phyloP scores from a whole-genome alignment of 192 early-diverging fungal species.

The Glomus cerebriforme region DNA sequence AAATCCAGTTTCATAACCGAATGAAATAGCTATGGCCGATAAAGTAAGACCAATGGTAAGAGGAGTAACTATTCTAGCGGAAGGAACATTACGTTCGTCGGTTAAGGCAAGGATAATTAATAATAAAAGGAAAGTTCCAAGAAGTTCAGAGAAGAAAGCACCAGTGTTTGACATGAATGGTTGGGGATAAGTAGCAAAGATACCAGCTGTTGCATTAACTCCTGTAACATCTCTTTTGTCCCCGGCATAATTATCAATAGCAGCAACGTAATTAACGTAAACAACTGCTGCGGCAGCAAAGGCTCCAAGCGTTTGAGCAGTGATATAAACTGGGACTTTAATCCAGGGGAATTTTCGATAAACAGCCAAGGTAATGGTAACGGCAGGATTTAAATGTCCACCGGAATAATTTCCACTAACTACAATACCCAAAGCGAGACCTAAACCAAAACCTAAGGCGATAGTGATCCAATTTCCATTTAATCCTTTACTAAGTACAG shows the following conservation, averaged over 20 bases:
- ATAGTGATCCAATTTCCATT: constrained; percentile 52
- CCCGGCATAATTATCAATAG: constrained; percentile 58
- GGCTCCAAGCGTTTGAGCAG: constrained; percentile 71
- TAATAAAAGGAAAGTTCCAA: constrained; percentile 69
- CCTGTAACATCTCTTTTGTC: constrained; percentile 50
- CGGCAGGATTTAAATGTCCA: constrained; percentile 78
- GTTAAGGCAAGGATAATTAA: constrained; percentile 64
- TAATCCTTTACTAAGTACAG: constrained; percentile 22
- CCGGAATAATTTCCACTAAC: constrained; percentile 68
- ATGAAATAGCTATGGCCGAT: constrained; percentile 61
- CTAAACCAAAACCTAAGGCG: constrained; percentile 65
- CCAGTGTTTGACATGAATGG: constrained; percentile 53
- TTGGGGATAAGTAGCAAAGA: constrained; percentile 68
- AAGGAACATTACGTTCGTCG: constrained; percentile 59
- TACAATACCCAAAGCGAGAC: constrained; percentile 65
- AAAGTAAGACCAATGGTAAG: constrained; percentile 64
- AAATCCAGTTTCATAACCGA: constrained; percentile 68
- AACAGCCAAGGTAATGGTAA: constrained; percentile 65
- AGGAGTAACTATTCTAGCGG: constrained; percentile 50
- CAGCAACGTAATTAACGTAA: constrained; percentile 62
- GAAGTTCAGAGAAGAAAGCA: constrained; percentile 63
- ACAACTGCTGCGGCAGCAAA: constrained; percentile 71
- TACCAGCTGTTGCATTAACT: constrained; percentile 54
- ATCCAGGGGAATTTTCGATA: constrained; percentile 70
- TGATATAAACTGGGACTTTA: constrained; percentile 66